phyloP scores from a whole-genome alignment of 2,329 filamentous ascomycete species.

The Periconia macrospinosa region DNA sequence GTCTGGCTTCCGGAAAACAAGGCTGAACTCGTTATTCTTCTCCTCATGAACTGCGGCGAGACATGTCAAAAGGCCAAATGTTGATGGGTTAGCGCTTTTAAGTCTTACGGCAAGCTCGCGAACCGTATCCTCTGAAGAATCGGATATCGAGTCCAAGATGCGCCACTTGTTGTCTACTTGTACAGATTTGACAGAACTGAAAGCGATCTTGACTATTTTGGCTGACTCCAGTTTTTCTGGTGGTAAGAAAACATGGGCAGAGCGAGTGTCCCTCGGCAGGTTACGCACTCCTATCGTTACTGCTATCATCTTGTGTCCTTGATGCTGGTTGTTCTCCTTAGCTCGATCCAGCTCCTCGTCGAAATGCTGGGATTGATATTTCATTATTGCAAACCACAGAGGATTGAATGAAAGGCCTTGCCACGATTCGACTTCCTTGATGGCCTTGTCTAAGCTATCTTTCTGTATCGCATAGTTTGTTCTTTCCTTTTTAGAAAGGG shows the following conservation, averaged over 20 bases:
- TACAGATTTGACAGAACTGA: background rate
- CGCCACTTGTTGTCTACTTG: conserved; percentile 1
- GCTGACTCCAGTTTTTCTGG: background rate
- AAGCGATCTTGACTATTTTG: background rate
- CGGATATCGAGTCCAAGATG: background rate
- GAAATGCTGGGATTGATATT: background rate
- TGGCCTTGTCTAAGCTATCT: conserved; percentile 6
- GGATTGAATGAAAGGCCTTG: background rate
- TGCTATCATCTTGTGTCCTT: background rate
- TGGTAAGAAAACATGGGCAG: background rate
- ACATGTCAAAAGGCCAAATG: conserved; percentile 1
- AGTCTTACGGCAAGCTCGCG: background rate
- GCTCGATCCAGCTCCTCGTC: background rate
- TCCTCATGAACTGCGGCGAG: background rate
- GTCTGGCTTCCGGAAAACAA: conserved; percentile 1
- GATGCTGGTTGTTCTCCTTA: background rate
- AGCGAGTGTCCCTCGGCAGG: background rate
- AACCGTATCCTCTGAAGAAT: background rate
- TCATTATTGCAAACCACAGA: conserved; percentile 3
- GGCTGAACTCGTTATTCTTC: background rate
- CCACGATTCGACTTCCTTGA: conserved; percentile 4
- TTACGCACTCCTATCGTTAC: background rate
- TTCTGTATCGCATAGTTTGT: conserved; percentile 3
- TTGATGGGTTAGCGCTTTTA: background rate
- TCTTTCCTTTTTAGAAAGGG: conserved; percentile 14